Percentiles rank a stretch among this genome's conserved stretches.
These are phyloP conservation scores for Blastocystis sp. DNA, from an alignment of 352 stramenopile species.

Conservation along the genomic window DNA sequence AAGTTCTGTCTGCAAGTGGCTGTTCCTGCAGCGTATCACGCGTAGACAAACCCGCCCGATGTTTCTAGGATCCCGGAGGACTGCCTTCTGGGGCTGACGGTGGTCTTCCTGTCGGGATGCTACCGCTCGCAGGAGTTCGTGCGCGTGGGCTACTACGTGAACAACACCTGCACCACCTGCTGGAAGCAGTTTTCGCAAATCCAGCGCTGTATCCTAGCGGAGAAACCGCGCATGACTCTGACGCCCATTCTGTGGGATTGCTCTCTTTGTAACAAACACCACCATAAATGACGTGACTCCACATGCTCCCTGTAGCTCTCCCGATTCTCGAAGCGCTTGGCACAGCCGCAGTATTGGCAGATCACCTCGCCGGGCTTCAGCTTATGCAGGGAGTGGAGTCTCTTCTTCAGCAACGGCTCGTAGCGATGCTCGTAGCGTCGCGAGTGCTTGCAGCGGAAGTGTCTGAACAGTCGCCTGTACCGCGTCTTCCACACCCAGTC, in stretches of 20 bases:
- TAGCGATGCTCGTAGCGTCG: conserved; percentile 25
- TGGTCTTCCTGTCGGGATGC: conserved; percentile 93
- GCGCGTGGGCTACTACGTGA: conserved; percentile 94
- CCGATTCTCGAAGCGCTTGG: not conserved
- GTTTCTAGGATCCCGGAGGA: conserved; percentile 85
- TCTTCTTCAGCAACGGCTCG: not conserved
- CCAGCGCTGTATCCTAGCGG: conserved; percentile 87
- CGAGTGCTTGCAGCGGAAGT: conserved; percentile 38
- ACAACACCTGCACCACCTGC: conserved; percentile 86
- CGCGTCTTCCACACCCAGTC: conserved; percentile 25
- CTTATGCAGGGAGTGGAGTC: not conserved
- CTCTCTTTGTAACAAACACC: conserved; percentile 71
- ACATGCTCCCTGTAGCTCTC: conserved; percentile 29
- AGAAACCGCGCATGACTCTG: conserved; percentile 89
- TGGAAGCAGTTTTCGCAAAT: conserved; percentile 51
- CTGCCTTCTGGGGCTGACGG: conserved; percentile 96
- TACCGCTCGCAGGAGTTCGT: conserved; percentile 96
- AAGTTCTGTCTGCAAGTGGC: conserved; percentile 91
- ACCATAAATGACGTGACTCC: not conserved
- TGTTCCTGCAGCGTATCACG: not conserved
- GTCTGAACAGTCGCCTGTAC: conserved; percentile 12
- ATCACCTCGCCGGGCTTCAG: not conserved
- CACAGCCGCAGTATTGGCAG: conserved; percentile 35
- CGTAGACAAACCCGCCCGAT: conserved; percentile 87
- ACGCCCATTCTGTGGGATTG: conserved; percentile 91